Conservation (phyloP, 139 green algal genomes). For the Mesostigma viride region DNA sequence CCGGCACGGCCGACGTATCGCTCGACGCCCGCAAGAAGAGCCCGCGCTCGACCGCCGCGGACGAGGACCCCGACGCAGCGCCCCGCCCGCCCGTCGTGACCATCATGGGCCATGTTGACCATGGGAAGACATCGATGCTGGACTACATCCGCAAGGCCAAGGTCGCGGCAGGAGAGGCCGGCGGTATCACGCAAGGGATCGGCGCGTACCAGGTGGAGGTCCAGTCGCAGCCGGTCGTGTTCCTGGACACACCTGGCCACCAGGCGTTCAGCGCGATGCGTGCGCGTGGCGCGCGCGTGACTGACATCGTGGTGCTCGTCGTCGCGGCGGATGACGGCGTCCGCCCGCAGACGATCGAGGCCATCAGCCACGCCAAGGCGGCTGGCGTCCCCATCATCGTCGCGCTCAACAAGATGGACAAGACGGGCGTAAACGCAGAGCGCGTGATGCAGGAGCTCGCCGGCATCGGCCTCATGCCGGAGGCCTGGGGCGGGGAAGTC, state of each 20-base stretch:
- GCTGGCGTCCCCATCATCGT: constrained; percentile 78
- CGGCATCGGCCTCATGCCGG: constrained; percentile 71
- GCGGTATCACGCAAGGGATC: constrained; percentile 95
- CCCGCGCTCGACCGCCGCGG: constrained; percentile 59
- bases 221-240: constrained; percentile 65
- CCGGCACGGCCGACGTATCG: constrained; percentile 37
- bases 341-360: constrained; percentile 87
- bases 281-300: constrained; percentile 75
- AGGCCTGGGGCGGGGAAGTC: constrained; percentile 91
- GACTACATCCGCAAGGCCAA: constrained; percentile 31
- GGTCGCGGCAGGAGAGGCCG: constrained; percentile 79
- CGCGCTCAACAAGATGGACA: constrained; percentile 66
- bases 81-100: constrained; percentile 80
- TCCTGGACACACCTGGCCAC: constrained; percentile 85
- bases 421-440: constrained; percentile 76
- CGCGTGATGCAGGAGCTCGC: constrained; percentile 78
- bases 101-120: constrained; percentile 98
- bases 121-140: constrained; percentile 64
- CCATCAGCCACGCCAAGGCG: constrained; percentile 80
- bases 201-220: constrained; percentile 85
- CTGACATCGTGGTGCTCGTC: constrained; percentile 93
- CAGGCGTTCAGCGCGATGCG: constrained; percentile 95
- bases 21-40: constrained; percentile 47
- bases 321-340: constrained; percentile 95
- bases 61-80: constrained; percentile 65